phyloP scores from a whole-genome alignment of 1,284 basidiomycete species.

The Xerocomus tenax region DNA sequence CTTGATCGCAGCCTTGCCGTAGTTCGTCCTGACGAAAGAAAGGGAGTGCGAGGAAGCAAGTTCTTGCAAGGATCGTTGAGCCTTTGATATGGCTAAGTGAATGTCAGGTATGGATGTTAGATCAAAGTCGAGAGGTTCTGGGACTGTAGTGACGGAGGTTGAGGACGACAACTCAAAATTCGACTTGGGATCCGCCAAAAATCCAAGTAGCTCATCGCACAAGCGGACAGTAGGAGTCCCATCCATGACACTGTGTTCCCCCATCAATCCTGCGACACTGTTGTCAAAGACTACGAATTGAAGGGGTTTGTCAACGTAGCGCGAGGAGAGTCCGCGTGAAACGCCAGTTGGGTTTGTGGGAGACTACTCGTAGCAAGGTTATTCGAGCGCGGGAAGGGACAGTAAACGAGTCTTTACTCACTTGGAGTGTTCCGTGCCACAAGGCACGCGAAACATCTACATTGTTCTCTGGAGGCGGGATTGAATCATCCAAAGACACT shows the following conservation, averaged over 20 bases:
- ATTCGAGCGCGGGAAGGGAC: not conserved
- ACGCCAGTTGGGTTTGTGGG: slow-evolving; percentile 9
- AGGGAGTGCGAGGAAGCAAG: slow-evolving; percentile 66
- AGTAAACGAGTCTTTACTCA: slow-evolving; percentile 9
- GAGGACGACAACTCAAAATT: slow-evolving; percentile 41
- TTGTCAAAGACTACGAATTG: slow-evolving; percentile 80
- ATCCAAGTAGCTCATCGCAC: slow-evolving; percentile 61
- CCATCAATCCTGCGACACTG: slow-evolving; percentile 73
- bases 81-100: slow-evolving; percentile 43
- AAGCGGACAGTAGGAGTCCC: slow-evolving; percentile 60
- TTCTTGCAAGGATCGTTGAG: slow-evolving; percentile 49
- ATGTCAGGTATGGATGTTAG: slow-evolving; percentile 41
- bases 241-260: slow-evolving; percentile 90
- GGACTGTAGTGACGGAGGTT: slow-evolving; percentile 23
- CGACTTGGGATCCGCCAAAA: slow-evolving; percentile 51
- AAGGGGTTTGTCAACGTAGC: slow-evolving; percentile 79
- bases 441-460: slow-evolving; percentile 54
- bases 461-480: slow-evolving; percentile 34
- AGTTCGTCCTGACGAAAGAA: slow-evolving; percentile 58
- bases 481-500: slow-evolving; percentile 65
- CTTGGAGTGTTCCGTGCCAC: slow-evolving; percentile 60
- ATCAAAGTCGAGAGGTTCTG: slow-evolving; percentile 57
- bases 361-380: slow-evolving; percentile 6
- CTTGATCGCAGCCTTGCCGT: slow-evolving; percentile 87
- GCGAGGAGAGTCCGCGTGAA: slow-evolving; percentile 51